Conservation (phyloP, 169 alveolate genomes). For the Toxoplasma gondii region DNA sequence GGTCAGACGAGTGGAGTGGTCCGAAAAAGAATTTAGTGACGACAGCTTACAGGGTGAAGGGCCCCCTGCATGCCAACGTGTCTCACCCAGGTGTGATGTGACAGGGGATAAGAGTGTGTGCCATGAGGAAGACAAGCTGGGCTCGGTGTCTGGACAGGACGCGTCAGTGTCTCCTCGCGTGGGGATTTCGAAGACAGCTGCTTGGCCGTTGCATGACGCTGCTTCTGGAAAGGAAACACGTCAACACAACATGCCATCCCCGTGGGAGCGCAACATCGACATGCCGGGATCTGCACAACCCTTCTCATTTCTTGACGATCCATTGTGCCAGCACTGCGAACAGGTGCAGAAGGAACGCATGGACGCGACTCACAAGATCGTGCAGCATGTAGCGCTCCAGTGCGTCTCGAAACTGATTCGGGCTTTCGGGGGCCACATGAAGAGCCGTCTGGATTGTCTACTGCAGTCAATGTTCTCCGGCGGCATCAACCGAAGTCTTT, state of each 20-base stretch:
- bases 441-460: neutral
- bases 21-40: neutral
- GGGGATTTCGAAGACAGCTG: no score
- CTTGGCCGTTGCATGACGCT: neutral
- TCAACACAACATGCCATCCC: neutral
- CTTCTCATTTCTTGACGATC: neutral
- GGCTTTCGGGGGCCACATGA: slow-evolving; percentile 8
- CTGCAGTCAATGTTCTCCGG: slow-evolving; percentile 28
- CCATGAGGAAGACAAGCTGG: no score
- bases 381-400: slow-evolving; percentile 18
- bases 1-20: neutral
- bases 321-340: neutral
- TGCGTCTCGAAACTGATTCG: slow-evolving; percentile 35
- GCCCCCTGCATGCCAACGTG: neutral
- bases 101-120: no score
- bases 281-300: neutral
- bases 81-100: neutral
- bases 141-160: no score
- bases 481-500: slow-evolving; percentile 4
- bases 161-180: no score
- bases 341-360: neutral
- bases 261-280: neutral
- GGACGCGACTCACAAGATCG: neutral
- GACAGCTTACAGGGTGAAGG: neutral
- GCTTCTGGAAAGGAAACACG: neutral